These are phyloP conservation scores for Coemansia erecta DNA, from an alignment of 192 early-diverging fungal species.

Conservation along the genomic window DNA sequence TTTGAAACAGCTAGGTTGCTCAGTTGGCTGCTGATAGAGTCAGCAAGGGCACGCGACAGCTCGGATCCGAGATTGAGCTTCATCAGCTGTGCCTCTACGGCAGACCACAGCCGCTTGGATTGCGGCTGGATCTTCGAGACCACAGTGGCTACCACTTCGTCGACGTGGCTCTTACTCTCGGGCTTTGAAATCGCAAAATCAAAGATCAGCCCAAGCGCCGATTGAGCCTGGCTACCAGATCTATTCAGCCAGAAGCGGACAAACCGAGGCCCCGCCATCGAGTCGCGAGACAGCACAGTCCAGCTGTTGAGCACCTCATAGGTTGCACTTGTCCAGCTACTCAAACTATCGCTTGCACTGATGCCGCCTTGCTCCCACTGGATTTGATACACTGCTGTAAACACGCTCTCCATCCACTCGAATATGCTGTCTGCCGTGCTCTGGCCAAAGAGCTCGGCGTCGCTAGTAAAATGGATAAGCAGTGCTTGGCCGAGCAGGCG, in stretches of 20 bases:
- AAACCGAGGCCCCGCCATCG: slow-evolving; percentile 25
- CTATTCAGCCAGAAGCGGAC: slow-evolving; percentile 31
- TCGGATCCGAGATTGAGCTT: slow-evolving; percentile 16
- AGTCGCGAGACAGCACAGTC: slow-evolving; percentile 28
- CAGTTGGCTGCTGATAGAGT: slow-evolving; percentile 19
- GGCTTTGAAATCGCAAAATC: slow-evolving; percentile 19
- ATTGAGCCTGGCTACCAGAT: slow-evolving; percentile 14
- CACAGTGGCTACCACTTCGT: neutral
- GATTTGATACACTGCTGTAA: slow-evolving; percentile 17
- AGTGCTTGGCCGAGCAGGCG: slow-evolving; percentile 26
- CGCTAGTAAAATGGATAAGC: slow-evolving; percentile 17
- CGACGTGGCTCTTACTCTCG: neutral
- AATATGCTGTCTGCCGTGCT: slow-evolving; percentile 10
- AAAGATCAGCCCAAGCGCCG: slow-evolving; percentile 36
- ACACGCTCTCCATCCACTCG: slow-evolving; percentile 29
- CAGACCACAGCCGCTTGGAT: slow-evolving; percentile 32
- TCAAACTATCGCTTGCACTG: slow-evolving; percentile 4
- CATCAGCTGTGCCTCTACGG: slow-evolving; percentile 28
- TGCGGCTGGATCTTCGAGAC: slow-evolving; percentile 13
- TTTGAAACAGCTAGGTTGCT: slow-evolving; percentile 14
- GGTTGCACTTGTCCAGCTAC: slow-evolving; percentile 8
- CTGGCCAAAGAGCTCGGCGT: slow-evolving; percentile 4
- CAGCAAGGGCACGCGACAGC: slow-evolving; percentile 28
- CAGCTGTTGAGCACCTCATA: slow-evolving; percentile 32
- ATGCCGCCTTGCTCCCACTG: slow-evolving; percentile 10